phyloP scores from a whole-genome alignment of 2,329 filamentous ascomycete species.

The Dothidotthia symphoricarpi region DNA sequence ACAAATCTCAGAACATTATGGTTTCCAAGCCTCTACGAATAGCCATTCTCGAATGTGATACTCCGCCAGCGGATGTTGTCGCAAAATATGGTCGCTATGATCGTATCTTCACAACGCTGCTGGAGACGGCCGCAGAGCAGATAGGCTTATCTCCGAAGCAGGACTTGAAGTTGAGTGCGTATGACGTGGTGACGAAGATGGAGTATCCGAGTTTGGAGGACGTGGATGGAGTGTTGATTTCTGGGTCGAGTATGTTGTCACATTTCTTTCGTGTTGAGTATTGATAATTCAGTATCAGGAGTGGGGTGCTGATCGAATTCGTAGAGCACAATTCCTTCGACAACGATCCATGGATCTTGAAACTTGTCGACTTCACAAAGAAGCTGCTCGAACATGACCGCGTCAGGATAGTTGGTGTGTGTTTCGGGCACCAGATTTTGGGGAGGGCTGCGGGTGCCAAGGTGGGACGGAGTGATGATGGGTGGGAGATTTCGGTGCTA shows the following conservation, averaged over 20 bases:
- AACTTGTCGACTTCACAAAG: slow-evolving; percentile 66
- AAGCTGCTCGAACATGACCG: slow-evolving; percentile 60
- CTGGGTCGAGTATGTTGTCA: slow-evolving; percentile 60
- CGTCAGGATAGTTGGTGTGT: slow-evolving; percentile 74
- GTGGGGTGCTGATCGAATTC: no score
- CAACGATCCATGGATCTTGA: slow-evolving; percentile 71
- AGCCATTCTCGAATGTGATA: slow-evolving; percentile 86
- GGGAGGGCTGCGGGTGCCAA: slow-evolving; percentile 67
- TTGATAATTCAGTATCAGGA: no score
- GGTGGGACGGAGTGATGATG: slow-evolving; percentile 64
- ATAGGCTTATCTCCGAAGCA: slow-evolving; percentile 43
- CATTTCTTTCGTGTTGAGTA: no score
- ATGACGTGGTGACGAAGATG: slow-evolving; percentile 67
- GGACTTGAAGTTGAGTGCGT: slow-evolving; percentile 60
- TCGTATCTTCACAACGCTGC: slow-evolving; percentile 56
- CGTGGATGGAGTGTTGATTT: slow-evolving; percentile 80
- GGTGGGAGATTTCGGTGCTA: slow-evolving; percentile 81
- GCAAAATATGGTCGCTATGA: slow-evolving; percentile 70
- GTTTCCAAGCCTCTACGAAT: slow-evolving; percentile 59
- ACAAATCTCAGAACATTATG: slow-evolving; percentile 27
- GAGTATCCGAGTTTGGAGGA: slow-evolving; percentile 71
- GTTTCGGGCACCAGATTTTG: slow-evolving; percentile 86
- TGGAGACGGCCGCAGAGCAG: slow-evolving; percentile 52
- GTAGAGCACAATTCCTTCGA: slow-evolving; percentile 71
- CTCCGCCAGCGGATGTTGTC: slow-evolving; percentile 63